Conservation (phyloP, 208 protist species). For the Ichthyophonus hoferi region DNA sequence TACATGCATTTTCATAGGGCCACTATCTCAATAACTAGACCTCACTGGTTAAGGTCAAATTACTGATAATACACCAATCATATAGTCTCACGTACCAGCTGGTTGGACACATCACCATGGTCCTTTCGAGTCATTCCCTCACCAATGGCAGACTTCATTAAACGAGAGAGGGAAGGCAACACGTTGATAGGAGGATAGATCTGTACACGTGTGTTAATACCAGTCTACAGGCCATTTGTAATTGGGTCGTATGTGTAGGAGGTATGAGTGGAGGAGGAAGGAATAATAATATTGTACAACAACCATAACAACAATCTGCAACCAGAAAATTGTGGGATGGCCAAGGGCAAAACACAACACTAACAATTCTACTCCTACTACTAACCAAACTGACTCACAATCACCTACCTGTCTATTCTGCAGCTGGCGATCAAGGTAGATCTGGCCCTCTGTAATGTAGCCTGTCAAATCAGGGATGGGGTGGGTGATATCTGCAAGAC, state of each 20-base stretch:
- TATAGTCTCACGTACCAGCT: slow-evolving; percentile 81
- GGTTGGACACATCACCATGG: slow-evolving; percentile 97
- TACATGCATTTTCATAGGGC: too few relatives aligned
- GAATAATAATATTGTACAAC: neutral
- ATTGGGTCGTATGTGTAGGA: too few relatives aligned
- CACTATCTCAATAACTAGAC: too few relatives aligned
- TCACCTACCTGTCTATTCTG: slow-evolving; percentile 79
- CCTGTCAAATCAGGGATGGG: slow-evolving; percentile 99
- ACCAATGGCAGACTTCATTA: slow-evolving; percentile 99
- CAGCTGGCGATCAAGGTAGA: slow-evolving; percentile 98
- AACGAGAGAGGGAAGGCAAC: slow-evolving; percentile 97
- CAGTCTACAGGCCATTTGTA: too few relatives aligned
- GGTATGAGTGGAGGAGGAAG: too few relatives aligned
- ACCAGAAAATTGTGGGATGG: too few relatives aligned
- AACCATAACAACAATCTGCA: too few relatives aligned
- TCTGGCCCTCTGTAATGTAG: slow-evolving; percentile 99
- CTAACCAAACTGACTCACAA: too few relatives aligned
- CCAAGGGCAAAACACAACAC: slow-evolving; percentile 43
- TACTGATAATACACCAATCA: too few relatives aligned
- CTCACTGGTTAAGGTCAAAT: too few relatives aligned
- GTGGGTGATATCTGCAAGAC: slow-evolving; percentile 98
- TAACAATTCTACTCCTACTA: too few relatives aligned
- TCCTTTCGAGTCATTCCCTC: slow-evolving; percentile 97
- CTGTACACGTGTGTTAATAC: too few relatives aligned
- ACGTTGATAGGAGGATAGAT: slow-evolving; percentile 99